These are phyloP conservation scores for Liriodendron chinense DNA, from an alignment of 164 flowering plant species.

Conservation along the genomic window DNA sequence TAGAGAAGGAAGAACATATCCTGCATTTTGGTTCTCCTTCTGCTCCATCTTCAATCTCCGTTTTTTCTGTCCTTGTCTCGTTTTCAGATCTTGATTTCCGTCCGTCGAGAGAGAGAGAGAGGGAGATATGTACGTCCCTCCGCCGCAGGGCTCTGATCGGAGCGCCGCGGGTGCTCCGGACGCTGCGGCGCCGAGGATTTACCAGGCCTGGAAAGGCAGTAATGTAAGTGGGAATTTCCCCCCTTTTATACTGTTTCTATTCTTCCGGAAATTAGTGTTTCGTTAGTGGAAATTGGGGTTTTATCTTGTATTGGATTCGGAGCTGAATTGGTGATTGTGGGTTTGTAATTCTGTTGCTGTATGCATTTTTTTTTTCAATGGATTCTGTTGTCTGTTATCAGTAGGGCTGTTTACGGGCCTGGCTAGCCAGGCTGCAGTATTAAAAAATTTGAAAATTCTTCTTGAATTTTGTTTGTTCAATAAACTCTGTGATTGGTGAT, in stretches of 20 bases:
- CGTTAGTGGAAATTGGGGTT: not conserved
- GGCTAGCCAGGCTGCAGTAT: too few relatives aligned
- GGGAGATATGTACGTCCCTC: conserved; percentile 68
- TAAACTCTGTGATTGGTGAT: too few relatives aligned
- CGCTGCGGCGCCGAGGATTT: conserved; percentile 48
- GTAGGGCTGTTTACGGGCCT: too few relatives aligned
- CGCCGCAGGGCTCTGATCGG: conserved; percentile 56
- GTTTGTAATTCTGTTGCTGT: too few relatives aligned
- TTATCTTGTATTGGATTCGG: not conserved
- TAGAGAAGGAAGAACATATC: not conserved
- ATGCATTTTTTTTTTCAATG: too few relatives aligned
- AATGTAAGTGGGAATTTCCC: conserved; percentile 53
- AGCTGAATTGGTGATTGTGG: not conserved
- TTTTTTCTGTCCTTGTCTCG: too few relatives aligned
- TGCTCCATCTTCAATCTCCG: not conserved
- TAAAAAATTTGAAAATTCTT: too few relatives aligned
- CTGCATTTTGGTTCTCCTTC: not conserved
- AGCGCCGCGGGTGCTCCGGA: conserved; percentile 37
- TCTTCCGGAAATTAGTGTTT: not conserved
- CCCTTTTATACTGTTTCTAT: not conserved
- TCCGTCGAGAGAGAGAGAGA: not conserved
- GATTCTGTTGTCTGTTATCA: too few relatives aligned
- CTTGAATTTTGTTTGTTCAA: too few relatives aligned
- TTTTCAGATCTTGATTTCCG: not conserved
- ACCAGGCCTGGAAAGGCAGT: conserved; percentile 92